phyloP scores from a whole-genome alignment of 148 eudicot genomes.

The Persicaria maculosa region DNA sequence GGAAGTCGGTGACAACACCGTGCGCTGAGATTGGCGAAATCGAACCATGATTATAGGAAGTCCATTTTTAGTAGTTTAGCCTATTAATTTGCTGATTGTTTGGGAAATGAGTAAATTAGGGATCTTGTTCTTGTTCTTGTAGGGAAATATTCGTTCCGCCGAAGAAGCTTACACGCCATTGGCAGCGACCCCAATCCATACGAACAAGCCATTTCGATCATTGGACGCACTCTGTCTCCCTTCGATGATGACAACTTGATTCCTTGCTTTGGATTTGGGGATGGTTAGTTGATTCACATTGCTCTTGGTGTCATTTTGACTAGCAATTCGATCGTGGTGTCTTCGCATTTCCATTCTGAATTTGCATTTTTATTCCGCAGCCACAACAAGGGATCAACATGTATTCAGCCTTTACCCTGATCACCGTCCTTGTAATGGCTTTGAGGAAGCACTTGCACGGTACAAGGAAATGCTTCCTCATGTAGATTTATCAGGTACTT shows the following conservation, averaged over 20 bases:
- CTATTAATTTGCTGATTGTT: slow-evolving; percentile 5
- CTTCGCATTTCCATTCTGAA: neutral
- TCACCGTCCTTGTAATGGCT: slow-evolving; percentile 57
- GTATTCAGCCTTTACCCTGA: slow-evolving; percentile 74
- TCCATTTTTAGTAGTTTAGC: neutral
- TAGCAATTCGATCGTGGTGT: neutral
- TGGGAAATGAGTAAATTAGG: neutral
- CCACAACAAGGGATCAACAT: slow-evolving; percentile 49
- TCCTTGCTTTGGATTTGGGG: slow-evolving; percentile 86
- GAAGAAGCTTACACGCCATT: slow-evolving; percentile 67
- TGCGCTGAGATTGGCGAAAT: too few relatives aligned
- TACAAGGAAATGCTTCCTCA: slow-evolving; percentile 57
- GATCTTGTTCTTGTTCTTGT: slow-evolving; percentile 14
- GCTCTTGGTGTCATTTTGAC: neutral
- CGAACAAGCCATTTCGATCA: slow-evolving; percentile 77
- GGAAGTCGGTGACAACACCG: too few relatives aligned
- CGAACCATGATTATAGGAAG: too few relatives aligned
- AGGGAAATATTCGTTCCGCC: slow-evolving; percentile 61
- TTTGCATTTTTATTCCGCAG: slow-evolving; percentile 20
- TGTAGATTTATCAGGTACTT: slow-evolving; percentile 53
- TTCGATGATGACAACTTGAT: slow-evolving; percentile 81
- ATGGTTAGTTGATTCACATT: slow-evolving; percentile 34
- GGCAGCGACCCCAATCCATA: slow-evolving; percentile 55
- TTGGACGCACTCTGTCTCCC: slow-evolving; percentile 71
- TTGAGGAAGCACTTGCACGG: slow-evolving; percentile 73